Conservation (phyloP, 1,284 basidiomycete species). For the Austroboletus niveus region DNA sequence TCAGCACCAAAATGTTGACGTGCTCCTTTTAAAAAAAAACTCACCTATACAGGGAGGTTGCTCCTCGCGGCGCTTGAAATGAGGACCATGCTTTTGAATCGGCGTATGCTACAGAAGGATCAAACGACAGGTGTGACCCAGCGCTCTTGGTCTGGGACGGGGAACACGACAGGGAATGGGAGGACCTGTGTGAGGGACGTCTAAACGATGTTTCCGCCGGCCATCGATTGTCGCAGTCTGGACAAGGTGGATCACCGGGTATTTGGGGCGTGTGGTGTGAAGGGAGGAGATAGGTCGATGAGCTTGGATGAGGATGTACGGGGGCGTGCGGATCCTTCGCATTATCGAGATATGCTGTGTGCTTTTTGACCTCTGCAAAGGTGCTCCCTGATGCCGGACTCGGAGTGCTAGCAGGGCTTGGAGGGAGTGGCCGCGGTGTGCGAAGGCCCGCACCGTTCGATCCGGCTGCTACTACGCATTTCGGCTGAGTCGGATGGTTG, state of each 20-base stretch:
- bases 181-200: slow-evolving; percentile 3
- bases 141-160: neutral
- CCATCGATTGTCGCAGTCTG: slow-evolving; percentile 5
- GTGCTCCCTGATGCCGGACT: slow-evolving; percentile 20
- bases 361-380: slow-evolving; percentile 11
- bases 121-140: slow-evolving; percentile 21
- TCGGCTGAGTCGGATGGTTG: slow-evolving; percentile 3
- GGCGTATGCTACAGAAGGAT: slow-evolving; percentile 50
- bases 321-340: slow-evolving; percentile 1
- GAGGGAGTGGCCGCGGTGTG: slow-evolving; percentile 26
- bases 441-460: slow-evolving; percentile 2
- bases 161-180: neutral
- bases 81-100: slow-evolving; percentile 10
- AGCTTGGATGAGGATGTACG: slow-evolving; percentile 4
- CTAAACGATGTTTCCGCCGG: slow-evolving; percentile 9
- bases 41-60: slow-evolving; percentile 58
- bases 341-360: neutral
- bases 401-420: slow-evolving; percentile 13
- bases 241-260: slow-evolving; percentile 1
- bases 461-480: slow-evolving; percentile 1
- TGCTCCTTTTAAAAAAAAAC: slow-evolving; percentile 9
- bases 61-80: slow-evolving; percentile 9
- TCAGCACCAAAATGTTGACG: neutral
- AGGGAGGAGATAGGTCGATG: slow-evolving; percentile 5
- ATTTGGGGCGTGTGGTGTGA: slow-evolving; percentile 2